phyloP scores from a whole-genome alignment of 805 yeast species.

The Suhomyces xylopsoci region DNA sequence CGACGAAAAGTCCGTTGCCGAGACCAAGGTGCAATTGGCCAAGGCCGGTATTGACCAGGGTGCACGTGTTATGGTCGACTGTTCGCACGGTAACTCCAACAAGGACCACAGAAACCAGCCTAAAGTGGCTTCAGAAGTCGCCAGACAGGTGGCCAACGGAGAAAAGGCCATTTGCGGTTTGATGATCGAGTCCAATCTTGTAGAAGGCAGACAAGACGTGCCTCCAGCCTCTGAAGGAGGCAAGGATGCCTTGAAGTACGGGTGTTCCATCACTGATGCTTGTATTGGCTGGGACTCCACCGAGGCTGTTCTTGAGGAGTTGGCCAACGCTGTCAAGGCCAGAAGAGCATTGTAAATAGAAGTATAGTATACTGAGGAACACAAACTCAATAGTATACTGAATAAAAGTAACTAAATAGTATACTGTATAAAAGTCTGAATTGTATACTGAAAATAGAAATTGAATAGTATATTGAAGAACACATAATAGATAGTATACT shows the following conservation, averaged over 20 bases:
- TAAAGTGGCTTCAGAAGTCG: constrained; percentile 71
- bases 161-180: constrained; percentile 80
- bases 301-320: constrained; percentile 60
- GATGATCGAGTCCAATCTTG: constrained; percentile 92
- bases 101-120: constrained; percentile 94
- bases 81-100: constrained; percentile 94
- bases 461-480: too few relatives aligned
- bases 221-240: constrained; percentile 68
- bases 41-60: constrained; percentile 51
- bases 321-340: constrained; percentile 75
- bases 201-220: constrained; percentile 91
- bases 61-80: constrained; percentile 86
- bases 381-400: too few relatives aligned
- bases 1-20: constrained; percentile 69
- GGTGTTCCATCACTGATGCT: constrained; percentile 96
- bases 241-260: constrained; percentile 71
- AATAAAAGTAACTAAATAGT: too few relatives aligned
- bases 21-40: constrained; percentile 58
- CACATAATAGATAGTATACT: too few relatives aligned
- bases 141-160: constrained; percentile 77
- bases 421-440: too few relatives aligned
- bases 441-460: too few relatives aligned
- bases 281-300: constrained; percentile 92
- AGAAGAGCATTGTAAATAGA: constrained; percentile 51
- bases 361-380: not conserved